These are phyloP conservation scores for Globisporangium lucens DNA, from an alignment of 352 stramenopile species.

Conservation along the genomic window DNA sequence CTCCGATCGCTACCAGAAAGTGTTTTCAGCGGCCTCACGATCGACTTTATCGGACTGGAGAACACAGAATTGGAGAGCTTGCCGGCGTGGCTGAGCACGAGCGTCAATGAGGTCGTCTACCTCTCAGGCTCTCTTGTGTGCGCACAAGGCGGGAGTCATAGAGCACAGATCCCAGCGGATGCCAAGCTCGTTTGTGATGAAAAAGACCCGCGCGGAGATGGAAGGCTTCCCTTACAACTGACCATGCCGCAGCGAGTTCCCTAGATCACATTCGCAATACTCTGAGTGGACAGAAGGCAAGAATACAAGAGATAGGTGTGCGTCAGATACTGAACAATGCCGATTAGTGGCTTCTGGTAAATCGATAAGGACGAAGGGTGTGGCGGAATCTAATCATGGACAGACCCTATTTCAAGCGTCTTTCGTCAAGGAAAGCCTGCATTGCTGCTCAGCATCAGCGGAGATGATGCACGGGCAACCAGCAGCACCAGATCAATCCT, in stretches of 20 bases:
- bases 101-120: slow-evolving; percentile 9
- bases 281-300: background rate
- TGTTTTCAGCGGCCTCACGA: slow-evolving; percentile 5
- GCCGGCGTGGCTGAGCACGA: slow-evolving; percentile 14
- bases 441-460: background rate
- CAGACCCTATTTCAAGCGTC: background rate
- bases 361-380: no score
- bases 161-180: background rate
- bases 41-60: slow-evolving; percentile 22
- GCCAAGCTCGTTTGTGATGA: slow-evolving; percentile 7
- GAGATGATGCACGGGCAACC: background rate
- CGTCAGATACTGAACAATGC: no score
- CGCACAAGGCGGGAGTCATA: background rate
- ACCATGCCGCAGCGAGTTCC: background rate
- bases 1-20: slow-evolving; percentile 15
- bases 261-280: background rate
- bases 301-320: background rate
- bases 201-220: slow-evolving; percentile 9
- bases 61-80: slow-evolving; percentile 16
- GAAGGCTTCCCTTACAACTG: background rate
- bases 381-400: background rate
- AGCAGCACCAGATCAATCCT: background rate
- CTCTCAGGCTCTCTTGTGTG: slow-evolving; percentile 7
- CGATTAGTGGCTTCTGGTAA: no score
- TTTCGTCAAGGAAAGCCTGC: background rate